A percentile compares a stretch with the other conserved stretches of the same genome.
phyloP scores from a whole-genome alignment of 2,329 filamentous ascomycete species.

The Diaporthe longicolla region DNA sequence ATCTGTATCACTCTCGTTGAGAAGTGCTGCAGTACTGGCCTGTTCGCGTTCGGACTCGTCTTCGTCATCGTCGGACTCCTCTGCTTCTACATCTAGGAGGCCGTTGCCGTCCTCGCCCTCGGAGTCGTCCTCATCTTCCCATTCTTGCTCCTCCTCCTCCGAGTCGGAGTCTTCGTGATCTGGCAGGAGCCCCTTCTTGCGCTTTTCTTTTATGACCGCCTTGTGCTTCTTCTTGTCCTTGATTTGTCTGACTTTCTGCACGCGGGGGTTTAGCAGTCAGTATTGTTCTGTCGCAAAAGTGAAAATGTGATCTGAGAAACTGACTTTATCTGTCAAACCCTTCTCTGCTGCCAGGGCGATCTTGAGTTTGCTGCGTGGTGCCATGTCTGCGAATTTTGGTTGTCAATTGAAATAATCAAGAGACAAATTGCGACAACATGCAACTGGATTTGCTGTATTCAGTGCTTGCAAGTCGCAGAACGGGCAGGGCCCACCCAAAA shows the following conservation, averaged over 20 bases:
- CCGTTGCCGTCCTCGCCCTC: constrained; percentile 48
- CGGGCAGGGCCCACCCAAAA: constrained; percentile 40
- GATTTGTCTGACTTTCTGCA: constrained; percentile 57
- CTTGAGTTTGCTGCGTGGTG: constrained; percentile 61
- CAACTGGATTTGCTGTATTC: constrained; percentile 24
- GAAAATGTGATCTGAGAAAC: background rate
- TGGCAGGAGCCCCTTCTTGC: constrained; percentile 51
- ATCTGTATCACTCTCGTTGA: constrained; percentile 71
- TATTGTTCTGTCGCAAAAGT: constrained; percentile 15
- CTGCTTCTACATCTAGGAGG: constrained; percentile 41
- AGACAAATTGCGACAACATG: background rate
- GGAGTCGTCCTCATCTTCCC: constrained; percentile 54
- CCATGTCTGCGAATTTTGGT: constrained; percentile 34
- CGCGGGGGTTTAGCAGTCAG: background rate
- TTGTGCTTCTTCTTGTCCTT: constrained; percentile 65
- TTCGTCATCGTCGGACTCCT: constrained; percentile 50
- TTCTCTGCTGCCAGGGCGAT: constrained; percentile 69
- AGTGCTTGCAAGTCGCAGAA: constrained; percentile 35
- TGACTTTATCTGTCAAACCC: constrained; percentile 59
- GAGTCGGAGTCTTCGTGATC: constrained; percentile 46
- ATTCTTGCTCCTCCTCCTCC: constrained; percentile 47
- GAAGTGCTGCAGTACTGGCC: constrained; percentile 53
- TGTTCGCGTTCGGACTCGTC: constrained; percentile 47
- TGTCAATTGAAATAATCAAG: constrained; percentile 2
- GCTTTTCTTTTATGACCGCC: constrained; percentile 54